These are phyloP conservation scores for Fusarium mangiferae DNA, from an alignment of 2,329 filamentous ascomycete species.

Conservation along the genomic window DNA sequence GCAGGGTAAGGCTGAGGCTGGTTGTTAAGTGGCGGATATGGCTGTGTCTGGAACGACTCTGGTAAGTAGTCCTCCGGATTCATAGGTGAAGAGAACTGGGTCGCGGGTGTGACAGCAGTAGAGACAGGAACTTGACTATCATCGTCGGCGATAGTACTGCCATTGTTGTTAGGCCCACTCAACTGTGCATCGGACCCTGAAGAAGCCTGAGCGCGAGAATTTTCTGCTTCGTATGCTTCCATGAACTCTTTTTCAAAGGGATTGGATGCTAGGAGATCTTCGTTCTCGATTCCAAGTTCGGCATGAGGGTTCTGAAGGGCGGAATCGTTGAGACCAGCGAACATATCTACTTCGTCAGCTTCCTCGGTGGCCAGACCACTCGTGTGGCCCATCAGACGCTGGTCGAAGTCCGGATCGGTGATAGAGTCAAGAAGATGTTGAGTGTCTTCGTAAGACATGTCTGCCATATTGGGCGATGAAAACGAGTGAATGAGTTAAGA, in stretches of 20 bases:
- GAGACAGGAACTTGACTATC: neutral
- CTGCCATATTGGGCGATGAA: neutral
- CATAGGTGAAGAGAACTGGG: neutral
- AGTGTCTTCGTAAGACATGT: neutral
- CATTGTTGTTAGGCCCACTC: neutral
- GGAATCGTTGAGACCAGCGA: neutral
- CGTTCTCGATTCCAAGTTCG: fast-evolving
- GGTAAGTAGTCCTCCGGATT: neutral
- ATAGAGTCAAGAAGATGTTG: neutral
- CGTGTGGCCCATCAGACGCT: neutral
- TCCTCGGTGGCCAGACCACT: neutral
- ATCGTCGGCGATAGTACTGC: neutral
- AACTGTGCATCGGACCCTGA: neutral
- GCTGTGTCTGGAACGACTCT: neutral
- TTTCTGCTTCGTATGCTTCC: neutral
- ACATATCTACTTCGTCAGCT: neutral
- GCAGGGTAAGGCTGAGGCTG: neutral
- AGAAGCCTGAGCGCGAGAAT: neutral
- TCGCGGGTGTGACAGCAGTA: neutral
- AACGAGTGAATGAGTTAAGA: neutral
- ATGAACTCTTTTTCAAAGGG: neutral
- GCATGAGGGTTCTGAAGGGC: neutral
- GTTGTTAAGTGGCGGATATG: neutral
- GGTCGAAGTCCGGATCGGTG: fast-evolving
- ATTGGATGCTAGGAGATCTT: neutral